Percentiles rank a stretch among this genome's conserved stretches.
phyloP scores from a whole-genome alignment of 768 basidiomycete genomes.

The Mycena haematopus region DNA sequence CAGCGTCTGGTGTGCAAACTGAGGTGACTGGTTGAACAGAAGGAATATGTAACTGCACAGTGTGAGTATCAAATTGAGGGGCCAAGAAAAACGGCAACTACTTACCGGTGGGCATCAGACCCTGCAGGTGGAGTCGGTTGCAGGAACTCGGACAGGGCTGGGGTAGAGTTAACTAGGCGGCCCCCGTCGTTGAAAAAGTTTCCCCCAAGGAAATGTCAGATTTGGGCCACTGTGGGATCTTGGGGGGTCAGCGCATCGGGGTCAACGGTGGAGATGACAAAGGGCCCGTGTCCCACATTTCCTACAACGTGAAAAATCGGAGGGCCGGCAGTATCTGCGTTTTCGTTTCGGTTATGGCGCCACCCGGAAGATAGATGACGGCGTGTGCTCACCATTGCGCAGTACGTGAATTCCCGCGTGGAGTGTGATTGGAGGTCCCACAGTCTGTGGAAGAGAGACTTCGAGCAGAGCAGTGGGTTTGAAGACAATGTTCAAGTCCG shows the following conservation, averaged over 20 bases:
- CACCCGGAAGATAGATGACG: not conserved
- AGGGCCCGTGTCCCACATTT: constrained; percentile 42
- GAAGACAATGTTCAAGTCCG: constrained; percentile 32
- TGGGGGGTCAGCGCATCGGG: constrained; percentile 60
- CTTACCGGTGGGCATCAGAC: constrained; percentile 50
- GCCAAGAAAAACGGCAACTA: not conserved
- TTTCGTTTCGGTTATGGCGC: not conserved
- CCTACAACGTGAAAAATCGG: constrained; percentile 41
- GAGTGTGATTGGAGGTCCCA: constrained; percentile 32
- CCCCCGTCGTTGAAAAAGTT: constrained; percentile 40
- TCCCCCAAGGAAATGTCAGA: constrained; percentile 56
- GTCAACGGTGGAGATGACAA: constrained; percentile 54
- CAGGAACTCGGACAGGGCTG: constrained; percentile 46
- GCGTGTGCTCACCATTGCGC: constrained; percentile 10
- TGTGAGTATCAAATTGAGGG: not conserved
- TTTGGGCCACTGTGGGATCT: constrained; percentile 45
- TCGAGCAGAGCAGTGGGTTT: constrained; percentile 35
- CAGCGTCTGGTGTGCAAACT: constrained; percentile 47
- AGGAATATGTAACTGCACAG: constrained; percentile 52
- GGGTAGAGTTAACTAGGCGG: constrained; percentile 44
- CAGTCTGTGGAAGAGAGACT: constrained; percentile 34
- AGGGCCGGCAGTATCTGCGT: constrained; percentile 44
- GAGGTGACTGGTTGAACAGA: constrained; percentile 49
- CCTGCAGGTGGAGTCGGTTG: constrained; percentile 51
- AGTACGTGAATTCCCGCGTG: constrained; percentile 34